Conservation (phyloP, 331 rosid species). For the Malus hybrid region DNA sequence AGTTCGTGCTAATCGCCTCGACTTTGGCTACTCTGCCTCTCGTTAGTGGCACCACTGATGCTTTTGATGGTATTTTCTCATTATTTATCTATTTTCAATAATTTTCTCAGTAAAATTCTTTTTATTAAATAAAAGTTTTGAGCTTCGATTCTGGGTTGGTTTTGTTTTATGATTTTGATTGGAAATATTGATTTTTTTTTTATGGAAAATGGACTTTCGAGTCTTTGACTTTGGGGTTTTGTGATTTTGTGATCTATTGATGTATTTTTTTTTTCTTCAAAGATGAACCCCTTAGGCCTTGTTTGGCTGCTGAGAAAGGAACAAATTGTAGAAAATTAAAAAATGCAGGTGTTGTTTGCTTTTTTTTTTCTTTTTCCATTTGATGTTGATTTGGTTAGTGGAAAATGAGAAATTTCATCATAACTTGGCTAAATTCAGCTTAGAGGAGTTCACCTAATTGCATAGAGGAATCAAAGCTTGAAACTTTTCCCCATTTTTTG, state of each 20-base stretch:
- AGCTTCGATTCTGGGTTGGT: background rate
- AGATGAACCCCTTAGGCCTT: conserved; percentile 6
- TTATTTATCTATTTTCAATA: background rate
- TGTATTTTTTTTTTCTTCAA: background rate
- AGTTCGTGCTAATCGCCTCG: conserved; percentile 21
- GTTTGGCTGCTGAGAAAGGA: background rate
- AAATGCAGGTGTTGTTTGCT: no score
- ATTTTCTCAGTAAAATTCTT: background rate
- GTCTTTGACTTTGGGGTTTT: conserved; percentile 10
- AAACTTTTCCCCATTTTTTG: background rate
- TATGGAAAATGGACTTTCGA: conserved; percentile 6
- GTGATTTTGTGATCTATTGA: conserved; percentile 4
- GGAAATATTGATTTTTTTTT: conserved; percentile 14
- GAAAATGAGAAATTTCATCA: no score
- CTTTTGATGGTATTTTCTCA: conserved; percentile 57
- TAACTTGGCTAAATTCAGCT: no score
- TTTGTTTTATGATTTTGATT: conserved; percentile 15
- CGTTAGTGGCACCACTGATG: conserved; percentile 47
- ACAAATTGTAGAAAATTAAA: no score
- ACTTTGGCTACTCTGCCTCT: conserved; percentile 33
- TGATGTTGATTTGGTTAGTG: no score
- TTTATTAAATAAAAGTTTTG: background rate
- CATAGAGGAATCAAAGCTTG: background rate
- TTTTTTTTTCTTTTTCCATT: no score
- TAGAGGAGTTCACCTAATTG: no score